These are phyloP conservation scores for Physaria fendleri DNA, from an alignment of 345 rosid genomes.

Conservation along the genomic window DNA sequence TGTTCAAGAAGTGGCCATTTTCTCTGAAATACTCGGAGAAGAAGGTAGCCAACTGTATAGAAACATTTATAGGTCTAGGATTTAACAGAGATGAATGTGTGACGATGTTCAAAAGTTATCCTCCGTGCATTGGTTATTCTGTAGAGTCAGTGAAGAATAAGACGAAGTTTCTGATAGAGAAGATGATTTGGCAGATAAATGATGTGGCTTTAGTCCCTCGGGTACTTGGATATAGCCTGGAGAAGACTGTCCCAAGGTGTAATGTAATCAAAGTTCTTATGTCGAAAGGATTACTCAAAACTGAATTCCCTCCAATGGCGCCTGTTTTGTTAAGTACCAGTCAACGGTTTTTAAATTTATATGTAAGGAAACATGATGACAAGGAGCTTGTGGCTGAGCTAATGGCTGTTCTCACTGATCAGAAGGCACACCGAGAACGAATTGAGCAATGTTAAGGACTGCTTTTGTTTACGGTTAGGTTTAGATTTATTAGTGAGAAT, in stretches of 20 bases:
- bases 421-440: too few species aligned
- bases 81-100: slow-evolving; percentile 24
- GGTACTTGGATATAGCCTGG: slow-evolving; percentile 6
- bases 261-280: background rate
- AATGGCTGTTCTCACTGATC: background rate
- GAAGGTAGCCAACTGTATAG: slow-evolving; percentile 10
- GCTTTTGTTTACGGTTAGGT: too few species aligned
- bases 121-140: background rate
- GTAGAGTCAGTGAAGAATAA: background rate
- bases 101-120: background rate
- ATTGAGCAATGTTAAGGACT: too few species aligned
- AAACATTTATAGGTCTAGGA: slow-evolving; percentile 18
- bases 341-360: background rate
- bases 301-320: background rate
- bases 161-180: slow-evolving; percentile 27
- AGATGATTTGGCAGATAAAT: slow-evolving; percentile 28
- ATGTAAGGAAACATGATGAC: background rate
- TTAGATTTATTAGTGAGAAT: too few species aligned
- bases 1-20: background rate
- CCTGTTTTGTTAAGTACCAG: background rate
- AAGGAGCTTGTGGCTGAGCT: background rate
- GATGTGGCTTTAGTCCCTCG: background rate
- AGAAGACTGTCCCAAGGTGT: slow-evolving; percentile 33
- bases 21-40: background rate
- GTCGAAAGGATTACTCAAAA: background rate